These are phyloP conservation scores for Albugo laibachii DNA, from an alignment of 352 stramenopile genomes.

Conservation along the genomic window DNA sequence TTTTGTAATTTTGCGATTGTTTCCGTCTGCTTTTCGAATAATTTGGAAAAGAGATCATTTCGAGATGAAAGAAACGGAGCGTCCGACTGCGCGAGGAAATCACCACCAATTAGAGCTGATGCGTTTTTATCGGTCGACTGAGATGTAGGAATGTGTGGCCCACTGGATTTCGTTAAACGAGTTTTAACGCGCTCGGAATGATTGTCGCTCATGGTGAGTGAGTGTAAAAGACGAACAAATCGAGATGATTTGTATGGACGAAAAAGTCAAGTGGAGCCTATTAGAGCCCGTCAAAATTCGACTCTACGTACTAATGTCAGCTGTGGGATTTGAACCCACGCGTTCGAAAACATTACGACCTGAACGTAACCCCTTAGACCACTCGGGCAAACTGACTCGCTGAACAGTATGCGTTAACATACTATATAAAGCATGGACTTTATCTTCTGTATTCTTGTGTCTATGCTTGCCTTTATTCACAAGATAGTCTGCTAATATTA, in stretches of 20 bases:
- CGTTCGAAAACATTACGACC: conserved; percentile 12
- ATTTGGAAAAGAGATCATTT: conserved; percentile 70
- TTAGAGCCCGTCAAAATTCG: too few species aligned
- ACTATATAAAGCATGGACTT: background rate
- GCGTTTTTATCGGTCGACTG: conserved; percentile 8
- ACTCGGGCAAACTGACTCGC: conserved; percentile 11
- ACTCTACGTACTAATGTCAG: background rate
- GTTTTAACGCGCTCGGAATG: conserved; percentile 31
- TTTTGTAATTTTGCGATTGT: conserved; percentile 61
- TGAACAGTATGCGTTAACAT: too few species aligned
- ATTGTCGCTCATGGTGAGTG: too few species aligned
- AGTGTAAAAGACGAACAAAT: too few species aligned
- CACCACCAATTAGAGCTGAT: conserved; percentile 51
- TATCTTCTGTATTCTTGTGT: too few species aligned
- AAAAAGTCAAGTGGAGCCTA: too few species aligned
- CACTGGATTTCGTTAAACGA: conserved; percentile 56
- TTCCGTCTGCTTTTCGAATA: conserved; percentile 48
- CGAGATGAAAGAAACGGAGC: conserved; percentile 68
- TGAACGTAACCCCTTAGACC: conserved; percentile 14
- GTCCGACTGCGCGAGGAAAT: conserved; percentile 61
- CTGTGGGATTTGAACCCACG: conserved; percentile 9
- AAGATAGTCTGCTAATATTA: too few species aligned
- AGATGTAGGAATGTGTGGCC: conserved; percentile 26
- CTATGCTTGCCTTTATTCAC: too few species aligned
- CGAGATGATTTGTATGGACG: too few species aligned